These are phyloP conservation scores for Kwoniella mangroviensis DNA, from an alignment of 768 basidiomycete genomes.

Conservation along the genomic window DNA sequence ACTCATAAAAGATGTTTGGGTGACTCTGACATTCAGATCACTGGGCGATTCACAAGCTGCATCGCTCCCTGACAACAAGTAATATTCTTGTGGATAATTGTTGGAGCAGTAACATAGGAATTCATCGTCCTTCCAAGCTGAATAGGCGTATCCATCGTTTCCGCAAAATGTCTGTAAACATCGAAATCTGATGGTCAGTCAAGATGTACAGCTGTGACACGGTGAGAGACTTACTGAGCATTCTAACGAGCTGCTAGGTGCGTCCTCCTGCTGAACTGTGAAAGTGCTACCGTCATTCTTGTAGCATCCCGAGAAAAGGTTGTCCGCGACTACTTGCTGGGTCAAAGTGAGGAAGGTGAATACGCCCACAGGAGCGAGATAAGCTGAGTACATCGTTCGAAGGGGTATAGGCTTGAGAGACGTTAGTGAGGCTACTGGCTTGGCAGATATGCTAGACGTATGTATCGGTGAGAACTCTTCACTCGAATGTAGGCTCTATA, in stretches of 20 bases:
- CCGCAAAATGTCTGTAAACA: not conserved
- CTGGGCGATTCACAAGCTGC: not conserved
- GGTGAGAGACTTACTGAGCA: constrained; percentile 6
- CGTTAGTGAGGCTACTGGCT: not conserved
- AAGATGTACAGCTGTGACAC: not conserved
- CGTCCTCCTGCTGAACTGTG: not conserved
- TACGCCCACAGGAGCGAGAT: not conserved
- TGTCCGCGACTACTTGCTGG: constrained; percentile 12
- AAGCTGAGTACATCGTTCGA: not conserved
- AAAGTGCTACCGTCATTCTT: not conserved
- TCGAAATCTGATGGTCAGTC: not conserved
- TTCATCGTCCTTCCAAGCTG: not conserved
- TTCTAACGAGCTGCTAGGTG: not conserved
- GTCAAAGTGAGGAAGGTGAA: not conserved
- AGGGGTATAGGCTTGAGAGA: not conserved
- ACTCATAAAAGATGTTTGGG: not conserved
- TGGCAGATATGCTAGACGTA: too few species aligned
- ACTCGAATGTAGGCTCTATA: too few species aligned
- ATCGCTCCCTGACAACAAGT: not conserved
- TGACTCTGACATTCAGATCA: not conserved
- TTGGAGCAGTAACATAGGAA: constrained; percentile 1
- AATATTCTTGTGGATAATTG: not conserved
- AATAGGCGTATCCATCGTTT: not conserved
- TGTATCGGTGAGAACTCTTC: too few species aligned
- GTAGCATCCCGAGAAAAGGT: constrained; percentile 8